These are phyloP conservation scores for Ceratobasidium sp. DNA, from an alignment of 1,284 basidiomycete genomes.

Conservation along the genomic window DNA sequence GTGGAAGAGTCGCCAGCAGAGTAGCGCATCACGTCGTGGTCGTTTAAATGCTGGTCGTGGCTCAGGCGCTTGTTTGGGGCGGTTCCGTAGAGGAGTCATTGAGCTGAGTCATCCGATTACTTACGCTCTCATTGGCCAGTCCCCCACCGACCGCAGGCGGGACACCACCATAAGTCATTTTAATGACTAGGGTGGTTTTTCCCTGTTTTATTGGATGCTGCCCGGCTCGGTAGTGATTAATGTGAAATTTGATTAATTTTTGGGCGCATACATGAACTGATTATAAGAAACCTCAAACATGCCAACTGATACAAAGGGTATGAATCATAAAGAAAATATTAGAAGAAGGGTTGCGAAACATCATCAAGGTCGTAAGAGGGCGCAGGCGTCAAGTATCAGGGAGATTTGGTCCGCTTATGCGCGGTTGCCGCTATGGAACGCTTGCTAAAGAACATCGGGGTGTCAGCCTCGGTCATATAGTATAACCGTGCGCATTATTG, in stretches of 20 bases:
- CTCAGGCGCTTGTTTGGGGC: background rate
- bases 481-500: background rate
- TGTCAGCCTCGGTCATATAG: background rate
- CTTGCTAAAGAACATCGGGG: conserved; percentile 21
- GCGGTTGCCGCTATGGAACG: conserved; percentile 39
- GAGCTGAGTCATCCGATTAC: background rate
- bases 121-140: conserved; percentile 7
- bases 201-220: too few species aligned
- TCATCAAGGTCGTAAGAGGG: background rate
- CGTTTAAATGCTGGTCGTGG: background rate
- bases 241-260: background rate
- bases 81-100: background rate
- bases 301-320: conserved; percentile 6
- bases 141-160: background rate
- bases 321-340: background rate
- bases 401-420: conserved; percentile 5
- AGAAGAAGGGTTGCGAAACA: background rate
- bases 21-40: conserved; percentile 24
- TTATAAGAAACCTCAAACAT: conserved; percentile 13
- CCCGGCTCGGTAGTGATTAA: too few species aligned
- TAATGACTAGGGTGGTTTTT: background rate
- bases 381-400: background rate
- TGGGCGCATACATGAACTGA: background rate
- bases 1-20: conserved; percentile 4
- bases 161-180: background rate